A percentile compares a stretch with the other conserved stretches of the same genome.
These are phyloP conservation scores for Phytophthora cajani DNA, from an alignment of 352 stramenopile genomes.

Conservation along the genomic window DNA sequence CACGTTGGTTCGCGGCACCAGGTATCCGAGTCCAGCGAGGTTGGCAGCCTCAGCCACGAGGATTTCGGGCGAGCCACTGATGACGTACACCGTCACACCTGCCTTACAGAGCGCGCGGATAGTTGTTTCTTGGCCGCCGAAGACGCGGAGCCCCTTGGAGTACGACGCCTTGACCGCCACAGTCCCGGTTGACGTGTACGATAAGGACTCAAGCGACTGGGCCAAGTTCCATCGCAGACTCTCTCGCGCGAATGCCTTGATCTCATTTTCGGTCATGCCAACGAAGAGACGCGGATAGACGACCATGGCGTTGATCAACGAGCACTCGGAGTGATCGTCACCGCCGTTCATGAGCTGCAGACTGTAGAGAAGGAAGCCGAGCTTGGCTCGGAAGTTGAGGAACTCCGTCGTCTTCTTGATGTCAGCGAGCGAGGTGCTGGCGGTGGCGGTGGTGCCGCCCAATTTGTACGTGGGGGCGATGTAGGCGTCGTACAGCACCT, in stretches of 20 bases:
- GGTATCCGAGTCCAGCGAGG: constrained; percentile 43
- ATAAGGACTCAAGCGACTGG: constrained; percentile 36
- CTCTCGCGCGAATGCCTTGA: constrained; percentile 35
- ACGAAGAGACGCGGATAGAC: constrained; percentile 50
- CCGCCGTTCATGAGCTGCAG: constrained; percentile 39
- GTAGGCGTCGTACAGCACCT: constrained; percentile 53
- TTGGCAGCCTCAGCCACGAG: constrained; percentile 44
- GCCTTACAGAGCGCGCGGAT: constrained; percentile 49
- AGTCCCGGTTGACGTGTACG: constrained; percentile 39
- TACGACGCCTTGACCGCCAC: constrained; percentile 37
- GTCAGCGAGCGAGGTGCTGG: constrained; percentile 21
- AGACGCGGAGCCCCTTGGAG: constrained; percentile 47
- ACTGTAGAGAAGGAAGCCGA: constrained; percentile 45
- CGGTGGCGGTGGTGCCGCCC: constrained; percentile 5
- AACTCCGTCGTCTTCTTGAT: constrained; percentile 40
- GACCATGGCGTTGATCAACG: constrained; percentile 47
- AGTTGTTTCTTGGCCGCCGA: constrained; percentile 52
- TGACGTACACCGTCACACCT: constrained; percentile 47
- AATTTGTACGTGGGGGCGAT: constrained; percentile 50
- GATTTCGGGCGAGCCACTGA: constrained; percentile 50
- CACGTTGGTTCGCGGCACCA: constrained; percentile 47
- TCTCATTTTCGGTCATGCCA: constrained; percentile 52
- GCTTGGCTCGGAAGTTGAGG: constrained; percentile 57
- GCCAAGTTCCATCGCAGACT: constrained; percentile 47
- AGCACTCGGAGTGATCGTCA: constrained; percentile 37